phyloP scores from a whole-genome alignment of 805 yeast species.

The Wickerhamomyces tratensis region DNA sequence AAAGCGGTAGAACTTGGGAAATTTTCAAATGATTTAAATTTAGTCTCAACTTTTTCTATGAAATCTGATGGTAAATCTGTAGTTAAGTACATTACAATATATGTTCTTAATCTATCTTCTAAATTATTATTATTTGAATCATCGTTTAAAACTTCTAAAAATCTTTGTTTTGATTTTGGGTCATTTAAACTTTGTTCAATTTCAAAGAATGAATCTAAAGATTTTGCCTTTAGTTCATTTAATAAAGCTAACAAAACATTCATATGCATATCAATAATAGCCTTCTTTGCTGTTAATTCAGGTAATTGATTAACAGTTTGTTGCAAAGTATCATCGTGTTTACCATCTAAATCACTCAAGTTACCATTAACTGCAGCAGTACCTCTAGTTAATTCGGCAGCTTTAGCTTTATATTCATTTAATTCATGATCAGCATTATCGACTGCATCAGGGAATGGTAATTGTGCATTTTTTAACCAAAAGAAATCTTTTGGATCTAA shows the following conservation, averaged over 20 bases:
- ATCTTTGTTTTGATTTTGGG: conserved; percentile 42
- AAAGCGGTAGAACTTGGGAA: conserved; percentile 53
- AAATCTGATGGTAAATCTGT: conserved; percentile 42
- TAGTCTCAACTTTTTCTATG: conserved; percentile 50
- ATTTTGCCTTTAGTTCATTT: conserved; percentile 76
- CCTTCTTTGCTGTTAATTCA: conserved; percentile 80
- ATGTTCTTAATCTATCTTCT: conserved; percentile 84
- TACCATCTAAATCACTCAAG: conserved; percentile 63
- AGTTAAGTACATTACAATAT: conserved; percentile 61
- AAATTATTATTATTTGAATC: conserved; percentile 45
- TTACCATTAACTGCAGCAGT: conserved; percentile 49
- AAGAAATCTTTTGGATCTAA: conserved; percentile 90
- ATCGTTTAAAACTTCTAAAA: conserved; percentile 45
- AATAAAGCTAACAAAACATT: conserved; percentile 80
- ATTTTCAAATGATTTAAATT: conserved; percentile 43
- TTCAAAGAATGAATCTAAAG: conserved; percentile 85
- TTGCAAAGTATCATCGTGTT: conserved; percentile 47
- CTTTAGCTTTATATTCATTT: conserved; percentile 74
- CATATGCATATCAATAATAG: conserved; percentile 93
- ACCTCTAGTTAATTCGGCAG: conserved; percentile 71
- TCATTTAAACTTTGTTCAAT: conserved; percentile 77
- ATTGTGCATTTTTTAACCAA: conserved; percentile 75
- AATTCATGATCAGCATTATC: conserved; percentile 87
- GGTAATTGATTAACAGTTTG: conserved; percentile 90
- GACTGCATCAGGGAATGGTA: conserved; percentile 98